Evolutionary conservation across 2,329 filamentous ascomycete genomes (phyloP).

Genomic region (Aureobasidium lini): DNA sequence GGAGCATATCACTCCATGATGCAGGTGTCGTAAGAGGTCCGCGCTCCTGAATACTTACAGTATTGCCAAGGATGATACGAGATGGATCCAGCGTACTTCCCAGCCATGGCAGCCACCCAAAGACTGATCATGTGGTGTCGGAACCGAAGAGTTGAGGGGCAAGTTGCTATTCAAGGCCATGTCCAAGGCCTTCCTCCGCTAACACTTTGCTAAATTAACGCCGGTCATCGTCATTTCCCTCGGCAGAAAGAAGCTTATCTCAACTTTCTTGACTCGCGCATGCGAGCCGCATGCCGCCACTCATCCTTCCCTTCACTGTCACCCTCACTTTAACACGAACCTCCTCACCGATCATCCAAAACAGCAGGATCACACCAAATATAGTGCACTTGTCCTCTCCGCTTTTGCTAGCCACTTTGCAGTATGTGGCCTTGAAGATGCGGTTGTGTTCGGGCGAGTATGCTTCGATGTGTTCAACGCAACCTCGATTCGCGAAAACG

Average conservation of each 20-base stretch:
- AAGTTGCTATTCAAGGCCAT: neutral
- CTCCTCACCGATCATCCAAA: neutral
- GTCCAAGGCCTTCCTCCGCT: constrained; percentile 1
- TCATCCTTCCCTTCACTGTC: neutral
- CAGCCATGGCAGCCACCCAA: neutral
- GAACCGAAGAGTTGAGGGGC: neutral
- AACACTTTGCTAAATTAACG: constrained; percentile 3
- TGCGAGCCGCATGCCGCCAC: neutral
- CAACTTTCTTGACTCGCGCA: constrained; percentile 1
- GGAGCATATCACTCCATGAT: neutral
- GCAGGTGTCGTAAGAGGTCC: neutral
- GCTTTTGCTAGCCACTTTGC: neutral
- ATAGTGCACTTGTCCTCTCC: neutral
- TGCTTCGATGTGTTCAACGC: neutral
- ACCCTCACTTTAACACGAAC: neutral
- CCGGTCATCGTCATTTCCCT: constrained; percentile 1
- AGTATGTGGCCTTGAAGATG: neutral
- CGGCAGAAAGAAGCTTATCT: constrained; percentile 4
- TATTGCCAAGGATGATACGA: neutral
- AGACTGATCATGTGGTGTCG: neutral
- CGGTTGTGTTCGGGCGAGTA: constrained; percentile 4
- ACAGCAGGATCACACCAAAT: neutral
- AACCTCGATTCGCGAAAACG: neutral
- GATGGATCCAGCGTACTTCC: neutral
- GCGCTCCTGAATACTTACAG: neutral